Conservation (phyloP, 108 stramenopile species). For the Stephanodiscus minutulus region DNA sequence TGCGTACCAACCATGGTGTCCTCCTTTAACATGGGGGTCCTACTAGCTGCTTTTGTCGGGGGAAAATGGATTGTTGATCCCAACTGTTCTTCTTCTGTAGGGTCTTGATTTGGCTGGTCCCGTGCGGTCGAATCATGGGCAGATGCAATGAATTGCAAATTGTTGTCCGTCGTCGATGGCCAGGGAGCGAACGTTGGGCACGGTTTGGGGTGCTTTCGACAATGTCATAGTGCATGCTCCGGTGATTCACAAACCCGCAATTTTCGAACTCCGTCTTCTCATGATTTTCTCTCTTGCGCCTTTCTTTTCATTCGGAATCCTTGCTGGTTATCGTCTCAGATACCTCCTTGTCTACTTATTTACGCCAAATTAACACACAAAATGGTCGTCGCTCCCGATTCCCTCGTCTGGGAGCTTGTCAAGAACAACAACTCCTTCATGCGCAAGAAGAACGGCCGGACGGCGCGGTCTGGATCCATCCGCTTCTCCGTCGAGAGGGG, state of each 20-base stretch:
- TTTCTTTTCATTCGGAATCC: background rate
- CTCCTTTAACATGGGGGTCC: background rate
- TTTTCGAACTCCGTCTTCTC: background rate
- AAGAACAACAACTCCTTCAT: constrained; percentile 90
- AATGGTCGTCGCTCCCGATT: constrained; percentile 83
- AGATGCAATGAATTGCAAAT: background rate
- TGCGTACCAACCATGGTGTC: background rate
- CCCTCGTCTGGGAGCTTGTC: constrained; percentile 91
- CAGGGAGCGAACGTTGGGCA: background rate
- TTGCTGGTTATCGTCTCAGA: background rate
- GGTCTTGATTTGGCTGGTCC: background rate
- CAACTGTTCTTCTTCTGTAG: background rate
- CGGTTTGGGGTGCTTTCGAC: background rate
- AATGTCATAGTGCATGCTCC: background rate
- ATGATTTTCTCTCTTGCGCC: background rate
- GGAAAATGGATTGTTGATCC: background rate
- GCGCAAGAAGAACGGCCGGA: constrained; percentile 89
- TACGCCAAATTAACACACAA: constrained; percentile 28
- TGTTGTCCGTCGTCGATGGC: background rate
- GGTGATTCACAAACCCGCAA: background rate
- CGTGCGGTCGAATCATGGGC: background rate
- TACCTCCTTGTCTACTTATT: background rate
- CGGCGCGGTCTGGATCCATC: constrained; percentile 84
- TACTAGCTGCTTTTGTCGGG: background rate
- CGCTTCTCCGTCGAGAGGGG: constrained; percentile 86